Percentiles rank a stretch among this genome's conserved stretches.
These are phyloP conservation scores for Phyllosticta citrichinensis DNA, from an alignment of 2,329 filamentous ascomycete genomes.

Conservation along the genomic window DNA sequence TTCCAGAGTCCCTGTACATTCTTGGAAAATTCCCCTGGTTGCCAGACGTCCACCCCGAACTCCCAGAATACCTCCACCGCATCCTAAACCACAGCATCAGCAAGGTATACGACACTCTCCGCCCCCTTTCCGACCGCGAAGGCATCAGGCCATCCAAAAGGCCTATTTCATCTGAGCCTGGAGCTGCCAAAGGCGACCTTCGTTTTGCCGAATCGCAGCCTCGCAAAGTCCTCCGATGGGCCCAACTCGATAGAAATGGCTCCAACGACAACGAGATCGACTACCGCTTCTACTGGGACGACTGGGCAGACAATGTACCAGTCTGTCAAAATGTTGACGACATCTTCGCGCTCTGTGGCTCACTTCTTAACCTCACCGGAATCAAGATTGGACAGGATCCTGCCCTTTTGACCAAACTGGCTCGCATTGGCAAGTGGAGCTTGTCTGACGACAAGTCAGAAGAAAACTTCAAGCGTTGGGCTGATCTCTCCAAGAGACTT, in stretches of 20 bases:
- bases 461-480: conserved; percentile 68
- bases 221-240: conserved; percentile 61
- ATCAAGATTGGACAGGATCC: conserved; percentile 83
- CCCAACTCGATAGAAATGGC: conserved; percentile 64
- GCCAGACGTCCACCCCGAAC: conserved; percentile 70
- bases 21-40: conserved; percentile 90
- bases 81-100: conserved; percentile 73
- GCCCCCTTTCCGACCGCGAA: conserved; percentile 32
- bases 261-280: conserved; percentile 42
- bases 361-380: conserved; percentile 75
- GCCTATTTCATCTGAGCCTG: conserved; percentile 52
- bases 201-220: conserved; percentile 14
- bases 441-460: conserved; percentile 59
- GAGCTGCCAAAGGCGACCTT: conserved; percentile 45
- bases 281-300: conserved; percentile 94
- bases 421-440: conserved; percentile 74
- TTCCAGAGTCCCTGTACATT: conserved; percentile 88
- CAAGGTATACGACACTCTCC: conserved; percentile 54
- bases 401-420: conserved; percentile 65
- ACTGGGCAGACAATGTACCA: conserved; percentile 90
- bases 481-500: conserved; percentile 69
- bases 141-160: conserved; percentile 37
- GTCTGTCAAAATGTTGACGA: conserved; percentile 86
- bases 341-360: conserved; percentile 75
- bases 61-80: conserved; percentile 73